Evolutionary conservation across 2,329 filamentous ascomycete species (phyloP), one percentile per base, ranked within the genome.

Genomic region (Lasiodiplodia citricola): DNA sequence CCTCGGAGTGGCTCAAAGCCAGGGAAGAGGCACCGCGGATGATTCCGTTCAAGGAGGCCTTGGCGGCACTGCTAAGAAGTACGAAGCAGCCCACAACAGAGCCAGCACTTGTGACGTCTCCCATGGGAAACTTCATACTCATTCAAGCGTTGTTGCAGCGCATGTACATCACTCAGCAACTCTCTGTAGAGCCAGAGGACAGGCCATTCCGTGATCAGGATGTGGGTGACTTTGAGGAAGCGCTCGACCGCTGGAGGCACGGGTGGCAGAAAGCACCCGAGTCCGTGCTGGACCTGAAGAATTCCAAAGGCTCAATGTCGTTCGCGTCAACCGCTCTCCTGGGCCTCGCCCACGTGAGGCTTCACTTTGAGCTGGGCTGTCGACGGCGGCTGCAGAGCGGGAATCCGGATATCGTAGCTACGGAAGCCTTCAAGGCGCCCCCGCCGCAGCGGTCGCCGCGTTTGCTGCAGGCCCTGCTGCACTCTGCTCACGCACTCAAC

Each of bases 61-160:
- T 77, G 14, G 73, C 73, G 1, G 70, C 73, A 10, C 69, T 77
- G 13, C 71, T 77, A 1, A 73, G 74, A 21, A 72, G 72, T 8
- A 50, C 58, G 4, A 35, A 63, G 25, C 23, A 63, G 14, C 25
- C 58, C 41, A 5, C 41, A 31, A 68, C 72, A 1, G 69, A 70
- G 25, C 47, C 62, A 44, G 44, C 23, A 3, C 62, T 51, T 4
- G 31, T 65, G 8, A 52, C 51, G 16, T 55, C 50, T n/a, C 62
- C 62, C 1, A 54, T 55, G 47, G 62, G 62, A 16, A 65, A 65
- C n/a, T 65, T 54, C n/a, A 54, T 65, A 35, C 28, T 65, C 21
- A 28, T 65, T 1, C 62, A 65, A 16, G 62, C 62, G 5, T 28
- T 65, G 28, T 25, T 65, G 11, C 62, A 65, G 11, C 62, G 62